Evolutionary conservation across 345 rosid genomes (phyloP).

Genomic region (Camelina hispida): DNA sequence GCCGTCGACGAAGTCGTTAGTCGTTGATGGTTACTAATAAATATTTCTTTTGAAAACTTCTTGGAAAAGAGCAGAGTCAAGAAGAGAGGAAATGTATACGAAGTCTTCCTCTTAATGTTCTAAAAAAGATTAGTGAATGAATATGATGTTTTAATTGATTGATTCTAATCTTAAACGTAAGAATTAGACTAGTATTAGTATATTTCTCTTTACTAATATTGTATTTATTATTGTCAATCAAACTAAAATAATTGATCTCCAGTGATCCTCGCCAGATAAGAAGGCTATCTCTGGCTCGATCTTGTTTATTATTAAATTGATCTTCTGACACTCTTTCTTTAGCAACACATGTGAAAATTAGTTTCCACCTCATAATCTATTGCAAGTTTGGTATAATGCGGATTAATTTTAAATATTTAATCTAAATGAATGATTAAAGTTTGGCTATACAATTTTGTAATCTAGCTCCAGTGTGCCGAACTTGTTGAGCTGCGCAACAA

Average conservation of each 20-base stretch:
- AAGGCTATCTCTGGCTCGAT: constrained; percentile 13
- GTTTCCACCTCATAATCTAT: constrained; percentile 29
- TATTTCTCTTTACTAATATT: too few species aligned
- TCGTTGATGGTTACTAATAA: constrained; percentile 1
- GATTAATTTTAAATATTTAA: not conserved
- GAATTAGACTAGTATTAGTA: not conserved
- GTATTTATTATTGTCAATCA: not conserved
- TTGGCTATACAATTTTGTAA: constrained; percentile 19
- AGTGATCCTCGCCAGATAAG: constrained; percentile 18
- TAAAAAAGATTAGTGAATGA: too few species aligned
- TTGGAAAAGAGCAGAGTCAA: constrained; percentile 4
- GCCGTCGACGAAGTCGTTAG: constrained; percentile 33
- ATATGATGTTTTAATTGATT: constrained; percentile 10
- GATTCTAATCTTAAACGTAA: not conserved
- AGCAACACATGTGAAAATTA: constrained; percentile 34
- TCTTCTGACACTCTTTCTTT: constrained; percentile 24
- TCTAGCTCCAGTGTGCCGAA: constrained; percentile 20
- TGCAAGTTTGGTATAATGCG: constrained; percentile 1
- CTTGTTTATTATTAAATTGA: not conserved
- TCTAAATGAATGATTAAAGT: constrained; percentile 8
- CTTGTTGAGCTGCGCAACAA: constrained; percentile 5
- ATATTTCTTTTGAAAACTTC: constrained; percentile 13
- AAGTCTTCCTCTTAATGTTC: too few species aligned
- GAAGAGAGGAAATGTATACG: not conserved
- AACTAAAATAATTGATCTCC: constrained; percentile 10